phyloP scores from a whole-genome alignment of 306 rosid genomes.

The Sphenostylis stenocarpa region DNA sequence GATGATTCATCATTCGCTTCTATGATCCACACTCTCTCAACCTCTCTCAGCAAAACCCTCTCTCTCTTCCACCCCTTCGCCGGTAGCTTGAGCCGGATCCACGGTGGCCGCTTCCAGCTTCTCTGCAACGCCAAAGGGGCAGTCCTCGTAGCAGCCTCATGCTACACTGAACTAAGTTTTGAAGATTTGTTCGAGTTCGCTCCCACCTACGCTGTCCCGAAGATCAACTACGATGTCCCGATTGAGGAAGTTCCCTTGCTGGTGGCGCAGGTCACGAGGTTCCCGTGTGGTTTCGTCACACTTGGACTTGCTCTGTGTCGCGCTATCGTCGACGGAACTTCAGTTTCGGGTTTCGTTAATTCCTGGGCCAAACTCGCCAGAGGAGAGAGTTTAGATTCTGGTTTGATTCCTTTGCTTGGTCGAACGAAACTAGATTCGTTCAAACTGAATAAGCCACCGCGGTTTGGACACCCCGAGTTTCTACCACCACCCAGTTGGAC shows the following conservation, averaged over 20 bases:
- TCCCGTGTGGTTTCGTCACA: conserved; percentile 21
- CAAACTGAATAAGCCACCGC: background rate
- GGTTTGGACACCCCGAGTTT: conserved; percentile 43
- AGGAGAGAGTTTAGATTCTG: background rate
- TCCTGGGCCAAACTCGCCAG: conserved; percentile 38
- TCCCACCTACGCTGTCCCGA: conserved; percentile 13
- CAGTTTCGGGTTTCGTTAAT: conserved; percentile 7
- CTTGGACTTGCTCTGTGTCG: conserved; percentile 25
- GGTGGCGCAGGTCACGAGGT: conserved; percentile 28
- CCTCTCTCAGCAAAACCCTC: conserved; percentile 32
- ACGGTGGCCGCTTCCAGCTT: conserved; percentile 11
- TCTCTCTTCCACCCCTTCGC: conserved; percentile 33
- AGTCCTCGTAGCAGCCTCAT: conserved; percentile 9
- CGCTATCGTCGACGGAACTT: conserved; percentile 18
- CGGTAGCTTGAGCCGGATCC: conserved; percentile 7
- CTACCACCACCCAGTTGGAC: conserved; percentile 39
- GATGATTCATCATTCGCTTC: background rate
- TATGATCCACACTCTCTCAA: background rate
- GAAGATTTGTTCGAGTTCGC: background rate
- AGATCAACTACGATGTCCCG: conserved; percentile 22
- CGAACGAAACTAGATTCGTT: conserved; percentile 20
- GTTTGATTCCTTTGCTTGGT: conserved; percentile 23
- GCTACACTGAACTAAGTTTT: background rate
- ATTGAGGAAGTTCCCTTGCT: conserved; percentile 36
- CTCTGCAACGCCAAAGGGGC: conserved; percentile 38